Evolutionary conservation across 441 rosid species (phyloP).

Genomic region (Populus trichocarpa): DNA sequence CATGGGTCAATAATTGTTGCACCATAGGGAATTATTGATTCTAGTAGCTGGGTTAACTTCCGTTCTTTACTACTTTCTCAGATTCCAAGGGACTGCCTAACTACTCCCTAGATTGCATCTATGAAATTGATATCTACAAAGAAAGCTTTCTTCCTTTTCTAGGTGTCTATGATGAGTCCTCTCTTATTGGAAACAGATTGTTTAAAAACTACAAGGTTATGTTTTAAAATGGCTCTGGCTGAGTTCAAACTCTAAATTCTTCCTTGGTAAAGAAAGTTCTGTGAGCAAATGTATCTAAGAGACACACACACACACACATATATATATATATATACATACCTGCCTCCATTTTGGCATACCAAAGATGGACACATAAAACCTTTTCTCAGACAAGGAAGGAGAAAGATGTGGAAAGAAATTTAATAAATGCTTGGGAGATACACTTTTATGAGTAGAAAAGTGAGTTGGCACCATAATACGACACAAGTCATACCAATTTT

Average conservation of each 20-base stretch:
- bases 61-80: background rate
- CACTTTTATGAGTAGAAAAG: slow-evolving; percentile 18
- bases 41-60: background rate
- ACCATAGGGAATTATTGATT: background rate
- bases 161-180: background rate
- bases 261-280: background rate
- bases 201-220: background rate
- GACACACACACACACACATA: too few relatives aligned
- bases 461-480: slow-evolving; percentile 24
- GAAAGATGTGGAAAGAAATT: slow-evolving; percentile 15
- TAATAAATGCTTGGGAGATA: slow-evolving; percentile 10
- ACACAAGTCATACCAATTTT: slow-evolving; percentile 7
- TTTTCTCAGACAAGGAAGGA: slow-evolving; percentile 29
- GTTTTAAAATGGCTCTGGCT: background rate
- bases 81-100: slow-evolving; percentile 3
- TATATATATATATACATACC: too few relatives aligned
- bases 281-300: background rate
- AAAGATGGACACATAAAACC: slow-evolving; percentile 23
- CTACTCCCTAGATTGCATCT: background rate
- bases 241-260: background rate
- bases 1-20: slow-evolving; percentile 14
- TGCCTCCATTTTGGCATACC: slow-evolving; percentile 11
- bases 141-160: background rate
- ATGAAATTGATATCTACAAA: background rate
- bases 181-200: background rate